Evolutionary conservation across 495 filamentous ascomycete genomes (phyloP), one percentile per base, ranked within the genome.

Genomic region (Lasiosphaeris hirsuta): DNA sequence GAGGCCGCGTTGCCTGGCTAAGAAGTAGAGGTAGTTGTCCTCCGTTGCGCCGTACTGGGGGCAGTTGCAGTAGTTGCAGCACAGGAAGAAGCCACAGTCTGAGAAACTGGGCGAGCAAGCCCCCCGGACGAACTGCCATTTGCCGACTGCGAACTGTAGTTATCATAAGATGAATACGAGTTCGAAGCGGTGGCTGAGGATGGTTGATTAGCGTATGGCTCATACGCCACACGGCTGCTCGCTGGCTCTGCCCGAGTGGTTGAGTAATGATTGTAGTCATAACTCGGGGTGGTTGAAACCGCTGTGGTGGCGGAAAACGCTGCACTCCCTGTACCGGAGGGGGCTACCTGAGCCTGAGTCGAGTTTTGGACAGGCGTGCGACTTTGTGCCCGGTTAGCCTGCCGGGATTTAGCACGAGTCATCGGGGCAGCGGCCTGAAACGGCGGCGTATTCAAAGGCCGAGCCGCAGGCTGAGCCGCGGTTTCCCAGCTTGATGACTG

Each of bases 121-220:
- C 43, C 50, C n/a, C 60, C 33, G 3, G 67, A 30, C 5, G 63
- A 40, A n/a, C 53, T 59, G 33, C 52, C 41, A 30, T 58, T 63
- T n/a, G 56, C 36, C 46, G 48, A 18, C 1, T 56, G 58, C 2
- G 57, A 17, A 19, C 57, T 66, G 23, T 70, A 63, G 23, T 34
- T 59, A 46, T 68, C 56, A 41, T 65, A 71, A 5, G 64, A 59
- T 0, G 65, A 56, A 36, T 64, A 67, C 3, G 67, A 63, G 43
- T 50, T 47, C 4, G 34, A 44, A 15, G 64, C 39, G 17, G 40
- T 56, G 45, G 57, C 39, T n/a, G 44, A 39, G 2, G 52, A 34
- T 30, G 55, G 56, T 10, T 51, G 58, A 19, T 46, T 55, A 2
- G 61, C 43, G 39, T 71, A 66, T 4, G 64, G 62, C 30, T 71